A percentile compares a stretch with the other conserved stretches of the same genome.
Evolutionary conservation across 441 rosid genomes (phyloP).

Genomic region (Eruca vesicaria): DNA sequence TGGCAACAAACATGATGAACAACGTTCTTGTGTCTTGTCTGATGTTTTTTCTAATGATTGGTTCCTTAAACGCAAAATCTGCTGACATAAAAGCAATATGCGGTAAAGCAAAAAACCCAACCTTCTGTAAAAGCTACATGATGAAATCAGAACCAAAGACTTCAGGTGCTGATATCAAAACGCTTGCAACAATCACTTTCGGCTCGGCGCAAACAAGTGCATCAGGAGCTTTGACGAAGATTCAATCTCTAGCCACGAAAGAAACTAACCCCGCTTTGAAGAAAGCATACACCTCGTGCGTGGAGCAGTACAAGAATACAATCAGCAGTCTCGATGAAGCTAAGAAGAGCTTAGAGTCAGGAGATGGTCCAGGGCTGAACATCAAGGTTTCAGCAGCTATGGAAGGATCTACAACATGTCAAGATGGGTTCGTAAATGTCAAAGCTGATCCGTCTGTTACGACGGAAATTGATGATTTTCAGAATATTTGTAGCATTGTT

Average conservation of each 20-base stretch:
- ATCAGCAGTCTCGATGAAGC: constrained; percentile 20
- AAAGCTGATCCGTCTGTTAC: constrained; percentile 20
- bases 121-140: constrained; percentile 14
- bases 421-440: neutral
- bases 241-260: neutral
- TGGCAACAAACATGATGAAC: constrained; percentile 16
- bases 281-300: constrained; percentile 15
- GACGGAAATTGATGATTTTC: constrained; percentile 15
- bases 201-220: constrained; percentile 28
- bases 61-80: constrained; percentile 16
- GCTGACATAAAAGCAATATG: constrained; percentile 24
- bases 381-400: constrained; percentile 32
- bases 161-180: constrained; percentile 6
- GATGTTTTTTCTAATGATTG: constrained; percentile 15
- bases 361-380: constrained; percentile 15
- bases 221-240: neutral
- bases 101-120: constrained; percentile 22
- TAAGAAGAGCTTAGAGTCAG: constrained; percentile 7
- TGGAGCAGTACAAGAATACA: constrained; percentile 9
- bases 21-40: constrained; percentile 14
- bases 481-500: constrained; percentile 30
- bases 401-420: constrained; percentile 18
- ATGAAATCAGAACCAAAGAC: constrained; percentile 29
- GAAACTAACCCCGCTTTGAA: neutral
- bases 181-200: constrained; percentile 21